phyloP scores from a whole-genome alignment of 805 yeast genomes.

The Candida sphagnicola region DNA sequence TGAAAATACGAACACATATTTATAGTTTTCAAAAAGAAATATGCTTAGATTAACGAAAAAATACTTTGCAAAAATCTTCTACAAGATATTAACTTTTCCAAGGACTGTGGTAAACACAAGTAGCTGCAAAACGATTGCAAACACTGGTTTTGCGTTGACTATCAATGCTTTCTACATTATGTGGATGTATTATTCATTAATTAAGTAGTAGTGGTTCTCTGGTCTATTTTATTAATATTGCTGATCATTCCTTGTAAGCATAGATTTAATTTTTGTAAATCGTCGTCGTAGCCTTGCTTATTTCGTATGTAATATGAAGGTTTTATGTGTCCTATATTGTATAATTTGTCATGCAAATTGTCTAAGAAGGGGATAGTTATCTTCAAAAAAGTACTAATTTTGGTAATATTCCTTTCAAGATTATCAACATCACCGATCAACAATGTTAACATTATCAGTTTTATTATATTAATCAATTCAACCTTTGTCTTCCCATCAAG shows the following conservation, averaged over 20 bases:
- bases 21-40: no score
- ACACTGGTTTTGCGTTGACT: no score
- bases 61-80: no score
- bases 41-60: no score
- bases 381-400: constrained; percentile 24
- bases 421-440: constrained; percentile 25
- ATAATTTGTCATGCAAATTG: constrained; percentile 24
- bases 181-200: no score
- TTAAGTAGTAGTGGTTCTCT: no score
- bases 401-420: constrained; percentile 22
- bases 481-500: constrained; percentile 25
- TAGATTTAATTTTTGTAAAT: neutral
- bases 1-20: no score
- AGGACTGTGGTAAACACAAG: no score
- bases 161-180: no score
- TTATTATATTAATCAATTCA: constrained; percentile 28
- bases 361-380: constrained; percentile 27
- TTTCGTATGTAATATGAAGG: constrained; percentile 27
- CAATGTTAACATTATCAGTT: constrained; percentile 31
- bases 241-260: constrained; percentile 4
- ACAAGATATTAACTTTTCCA: no score
- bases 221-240: no score
- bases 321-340: constrained; percentile 13
- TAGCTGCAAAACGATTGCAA: no score
- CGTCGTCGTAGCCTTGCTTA: constrained; percentile 5